These are phyloP conservation scores for Histomonas meleagridis DNA, from an alignment of 208 protist species.

Conservation along the genomic window DNA sequence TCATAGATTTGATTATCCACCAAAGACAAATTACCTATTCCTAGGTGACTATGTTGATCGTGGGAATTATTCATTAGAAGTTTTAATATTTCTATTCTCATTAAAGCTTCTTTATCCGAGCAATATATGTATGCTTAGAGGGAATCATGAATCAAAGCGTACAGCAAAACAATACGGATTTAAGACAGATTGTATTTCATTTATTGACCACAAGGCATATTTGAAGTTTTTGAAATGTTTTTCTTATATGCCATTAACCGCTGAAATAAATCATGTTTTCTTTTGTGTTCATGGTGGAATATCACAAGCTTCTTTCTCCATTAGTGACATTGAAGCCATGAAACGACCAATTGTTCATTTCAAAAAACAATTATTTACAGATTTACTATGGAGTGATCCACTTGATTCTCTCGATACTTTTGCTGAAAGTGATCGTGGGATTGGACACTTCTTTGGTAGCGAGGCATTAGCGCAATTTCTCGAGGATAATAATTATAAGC, in stretches of 20 bases:
- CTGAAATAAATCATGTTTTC: not conserved
- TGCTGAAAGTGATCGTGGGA: not conserved
- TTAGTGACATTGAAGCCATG: not conserved
- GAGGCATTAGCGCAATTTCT: not conserved
- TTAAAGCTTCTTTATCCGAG: not conserved
- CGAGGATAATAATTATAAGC: not conserved
- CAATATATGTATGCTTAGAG: not conserved
- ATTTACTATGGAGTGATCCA: constrained; percentile 10
- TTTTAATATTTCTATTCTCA: not conserved
- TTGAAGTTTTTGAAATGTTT: not conserved
- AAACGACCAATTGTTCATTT: not conserved
- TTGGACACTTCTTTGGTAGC: not conserved
- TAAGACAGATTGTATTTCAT: not conserved
- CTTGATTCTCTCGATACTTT: no score
- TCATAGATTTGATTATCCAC: not conserved
- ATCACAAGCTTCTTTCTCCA: not conserved
- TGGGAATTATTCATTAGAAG: not conserved
- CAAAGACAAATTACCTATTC: not conserved
- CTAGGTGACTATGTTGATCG: not conserved
- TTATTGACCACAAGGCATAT: not conserved
- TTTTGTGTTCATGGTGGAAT: not conserved
- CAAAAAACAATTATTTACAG: not conserved
- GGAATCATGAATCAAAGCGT: not conserved
- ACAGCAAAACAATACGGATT: not conserved
- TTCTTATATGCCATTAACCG: not conserved